phyloP scores from a whole-genome alignment of 495 filamentous ascomycete genomes.

The Glarea lozoyensis region DNA sequence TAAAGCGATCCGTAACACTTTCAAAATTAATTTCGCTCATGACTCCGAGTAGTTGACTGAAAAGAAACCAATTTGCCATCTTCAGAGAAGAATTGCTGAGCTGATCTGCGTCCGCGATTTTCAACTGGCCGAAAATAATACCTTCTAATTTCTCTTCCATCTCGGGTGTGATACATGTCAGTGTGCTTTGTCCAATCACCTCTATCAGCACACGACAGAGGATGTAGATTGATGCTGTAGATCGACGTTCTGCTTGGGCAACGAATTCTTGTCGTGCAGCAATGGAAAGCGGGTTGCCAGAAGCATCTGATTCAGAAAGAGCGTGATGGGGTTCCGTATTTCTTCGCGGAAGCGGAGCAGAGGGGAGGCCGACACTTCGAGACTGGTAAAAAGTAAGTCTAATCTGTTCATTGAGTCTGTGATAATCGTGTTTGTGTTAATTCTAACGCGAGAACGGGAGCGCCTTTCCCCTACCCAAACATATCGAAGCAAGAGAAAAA shows the following conservation, averaged over 20 bases:
- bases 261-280: slow-evolving; percentile 58
- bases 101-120: slow-evolving; percentile 75
- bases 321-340: slow-evolving; percentile 43
- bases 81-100: slow-evolving; percentile 69
- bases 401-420: no score
- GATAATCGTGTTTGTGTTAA: no score
- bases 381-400: slow-evolving; percentile 11
- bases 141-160: slow-evolving; percentile 73
- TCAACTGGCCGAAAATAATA: slow-evolving; percentile 89
- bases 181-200: slow-evolving; percentile 80
- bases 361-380: slow-evolving; percentile 28
- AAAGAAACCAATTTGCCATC: slow-evolving; percentile 90
- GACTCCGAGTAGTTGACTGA: slow-evolving; percentile 80
- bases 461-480: no score
- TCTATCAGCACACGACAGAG: slow-evolving; percentile 90
- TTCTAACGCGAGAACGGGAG: no score
- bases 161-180: slow-evolving; percentile 71
- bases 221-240: slow-evolving; percentile 87
- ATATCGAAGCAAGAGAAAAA: no score
- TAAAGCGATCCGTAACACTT: slow-evolving; percentile 72
- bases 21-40: slow-evolving; percentile 91
- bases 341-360: slow-evolving; percentile 36
- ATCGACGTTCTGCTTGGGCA: slow-evolving; percentile 71
- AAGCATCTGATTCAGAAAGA: slow-evolving; percentile 8
- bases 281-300: slow-evolving; percentile 27